A percentile compares a stretch with the other conserved stretches of the same genome.
phyloP scores from a whole-genome alignment of 73 alveolate species.

The Symbiodinium pilosum region DNA sequence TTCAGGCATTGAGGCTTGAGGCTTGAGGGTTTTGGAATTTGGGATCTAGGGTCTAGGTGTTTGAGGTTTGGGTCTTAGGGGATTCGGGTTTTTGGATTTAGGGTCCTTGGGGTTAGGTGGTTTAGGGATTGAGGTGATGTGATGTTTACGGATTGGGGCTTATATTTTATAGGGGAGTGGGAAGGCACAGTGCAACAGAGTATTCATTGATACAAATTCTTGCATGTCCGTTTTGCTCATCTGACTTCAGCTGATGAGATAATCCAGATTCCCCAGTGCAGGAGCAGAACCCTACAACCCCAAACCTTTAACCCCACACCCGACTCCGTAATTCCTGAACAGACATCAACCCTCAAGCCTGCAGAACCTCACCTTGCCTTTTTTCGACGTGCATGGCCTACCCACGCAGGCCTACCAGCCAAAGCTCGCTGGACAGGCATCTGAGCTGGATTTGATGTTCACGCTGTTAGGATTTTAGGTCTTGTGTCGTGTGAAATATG shows the following conservation, averaged over 20 bases:
- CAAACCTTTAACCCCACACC: background rate
- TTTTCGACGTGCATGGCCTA: too few species aligned
- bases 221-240: background rate
- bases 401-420: background rate
- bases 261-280: background rate
- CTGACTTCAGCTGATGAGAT: background rate
- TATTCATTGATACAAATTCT: too few species aligned
- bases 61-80: background rate
- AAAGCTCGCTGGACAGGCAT: constrained; percentile 7
- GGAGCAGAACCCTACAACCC: background rate
- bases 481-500: too few species aligned
- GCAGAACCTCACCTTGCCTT: background rate
- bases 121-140: too few species aligned
- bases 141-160: background rate
- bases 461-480: too few species aligned
- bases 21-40: too few species aligned
- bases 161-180: too few species aligned
- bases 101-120: background rate
- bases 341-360: background rate
- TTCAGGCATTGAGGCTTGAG: too few species aligned
- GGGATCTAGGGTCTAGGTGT: background rate
- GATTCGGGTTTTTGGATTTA: background rate
- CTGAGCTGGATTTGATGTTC: background rate
- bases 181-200: background rate
- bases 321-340: background rate